Conservation (phyloP, 106 monocot species). For the Alisma plantagoaquatica region DNA sequence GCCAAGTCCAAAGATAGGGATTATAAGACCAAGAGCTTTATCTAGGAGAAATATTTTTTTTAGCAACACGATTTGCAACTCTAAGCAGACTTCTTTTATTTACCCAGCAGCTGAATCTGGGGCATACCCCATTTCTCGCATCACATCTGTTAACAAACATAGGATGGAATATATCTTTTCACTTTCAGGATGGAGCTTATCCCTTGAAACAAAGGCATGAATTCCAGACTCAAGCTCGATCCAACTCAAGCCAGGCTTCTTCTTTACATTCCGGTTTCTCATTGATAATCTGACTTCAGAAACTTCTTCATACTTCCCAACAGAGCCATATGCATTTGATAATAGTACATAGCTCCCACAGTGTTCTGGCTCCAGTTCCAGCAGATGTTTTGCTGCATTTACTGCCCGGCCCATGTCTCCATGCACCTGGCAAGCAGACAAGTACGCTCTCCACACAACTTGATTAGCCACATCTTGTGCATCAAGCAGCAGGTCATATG, state of each 20-base stretch:
- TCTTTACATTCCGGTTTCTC: slow-evolving; percentile 39
- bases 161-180: slow-evolving; percentile 29
- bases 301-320: slow-evolving; percentile 35
- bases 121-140: slow-evolving; percentile 26
- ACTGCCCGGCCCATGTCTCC: slow-evolving; percentile 31
- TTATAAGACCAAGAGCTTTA: no score
- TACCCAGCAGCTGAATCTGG: no score
- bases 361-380: slow-evolving; percentile 34
- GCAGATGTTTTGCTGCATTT: slow-evolving; percentile 30
- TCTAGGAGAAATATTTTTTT: no score
- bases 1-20: no score
- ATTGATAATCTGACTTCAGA: slow-evolving; percentile 39
- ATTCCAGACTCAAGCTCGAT: slow-evolving; percentile 43
- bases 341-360: slow-evolving; percentile 59
- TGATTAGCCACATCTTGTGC: slow-evolving; percentile 15
- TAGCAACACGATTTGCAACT: no score
- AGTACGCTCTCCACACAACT: slow-evolving; percentile 55
- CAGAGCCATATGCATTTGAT: slow-evolving; percentile 49
- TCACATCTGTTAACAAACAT: slow-evolving; percentile 20
- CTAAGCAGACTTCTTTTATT: no score
- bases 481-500: slow-evolving; percentile 27
- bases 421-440: slow-evolving; percentile 47
- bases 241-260: slow-evolving; percentile 72
- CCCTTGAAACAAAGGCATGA: slow-evolving; percentile 40
- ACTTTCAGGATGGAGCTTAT: slow-evolving; percentile 20